Base-by-base conservation (phyloP, 148 eudicot genomes). In the Hydrangea macrophylla region DNA sequence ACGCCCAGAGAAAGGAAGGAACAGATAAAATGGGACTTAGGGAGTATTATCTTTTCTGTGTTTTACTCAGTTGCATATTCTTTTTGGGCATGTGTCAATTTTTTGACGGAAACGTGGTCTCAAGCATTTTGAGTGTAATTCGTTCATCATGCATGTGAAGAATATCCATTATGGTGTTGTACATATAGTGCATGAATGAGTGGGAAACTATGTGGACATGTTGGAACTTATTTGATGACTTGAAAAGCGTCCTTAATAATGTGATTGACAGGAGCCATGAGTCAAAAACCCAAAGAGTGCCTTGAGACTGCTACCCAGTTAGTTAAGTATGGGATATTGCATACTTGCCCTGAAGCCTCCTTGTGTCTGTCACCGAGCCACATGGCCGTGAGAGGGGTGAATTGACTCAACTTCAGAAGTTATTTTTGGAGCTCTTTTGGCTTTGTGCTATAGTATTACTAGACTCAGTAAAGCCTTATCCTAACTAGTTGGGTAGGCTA, bases 241-340 rank as follows among this genome's bases (percentile, higher is more conserved):
- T 23, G 50, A 23, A 35, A 61, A 37, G 26, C 36, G 30, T 62
- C 45, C 28, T 45, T 37, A 2, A 31, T 17, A 60, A 44, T 53
- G 9, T 60, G 45, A 31, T 23, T 24, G n/a, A n/a, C n/a, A n/a
- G n/a, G n/a, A 33, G 37, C 66, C 51, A n/a, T 31, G 22, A 51
- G 50, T 25, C 48, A 22, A n/a, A 51, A 39, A 26, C 39, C 33
- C 33, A 11, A 22, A 31, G 12, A 44, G 15, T 18, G 20, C 27
- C 25, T 65, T 22, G 39, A 32, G 30, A 60, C 13, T 45, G 42
- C 30, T 7, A 10, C 33, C 26, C 17, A 35, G 45, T 32, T 50
- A 48, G 23, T 67, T 6, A 60, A 45, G 23, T 60, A 13, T 48
- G 1, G 20, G 40, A 40, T 32, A 23, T n/a, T 60, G 73, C 54